These are phyloP conservation scores for Azolla pinnata DNA, from an alignment of 75 land plant species.

Conservation along the genomic window DNA sequence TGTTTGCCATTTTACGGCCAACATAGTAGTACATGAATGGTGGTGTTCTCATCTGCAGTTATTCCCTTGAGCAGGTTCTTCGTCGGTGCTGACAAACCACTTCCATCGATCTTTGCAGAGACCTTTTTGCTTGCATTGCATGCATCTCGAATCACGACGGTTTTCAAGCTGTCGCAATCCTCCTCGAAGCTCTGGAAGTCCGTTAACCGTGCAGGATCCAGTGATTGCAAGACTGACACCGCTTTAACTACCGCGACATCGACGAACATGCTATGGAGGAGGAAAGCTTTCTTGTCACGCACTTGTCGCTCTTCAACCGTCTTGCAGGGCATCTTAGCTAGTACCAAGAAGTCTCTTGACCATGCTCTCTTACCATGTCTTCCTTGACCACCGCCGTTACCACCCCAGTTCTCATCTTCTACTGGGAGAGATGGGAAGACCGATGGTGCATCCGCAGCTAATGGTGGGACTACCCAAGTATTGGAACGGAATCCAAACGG, in stretches of 20 bases:
- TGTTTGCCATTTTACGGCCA: no score
- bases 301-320: conserved; percentile 78
- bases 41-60: conserved; percentile 91
- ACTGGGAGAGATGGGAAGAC: conserved; percentile 59
- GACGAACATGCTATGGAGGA: conserved; percentile 69
- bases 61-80: conserved; percentile 75
- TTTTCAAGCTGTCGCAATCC: conserved; percentile 43
- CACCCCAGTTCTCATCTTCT: conserved; percentile 85
- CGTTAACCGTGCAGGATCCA: background rate
- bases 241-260: conserved; percentile 77
- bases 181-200: conserved; percentile 19
- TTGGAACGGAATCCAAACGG: conserved; percentile 83
- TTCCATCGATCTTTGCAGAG: conserved; percentile 62
- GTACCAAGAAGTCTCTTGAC: conserved; percentile 51
- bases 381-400: conserved; percentile 75
- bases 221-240: conserved; percentile 25
- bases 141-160: conserved; percentile 44
- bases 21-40: conserved; percentile 89
- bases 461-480: conserved; percentile 85
- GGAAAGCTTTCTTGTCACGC: conserved; percentile 72
- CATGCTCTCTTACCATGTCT: conserved; percentile 41
- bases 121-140: conserved; percentile 59
- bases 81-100: conserved; percentile 27
- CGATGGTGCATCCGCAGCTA: conserved; percentile 53
- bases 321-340: conserved; percentile 79